Evolutionary conservation across 768 basidiomycete species (phyloP), one percentile per base, ranked within the genome.

Genomic region (Lentinula sp.): DNA sequence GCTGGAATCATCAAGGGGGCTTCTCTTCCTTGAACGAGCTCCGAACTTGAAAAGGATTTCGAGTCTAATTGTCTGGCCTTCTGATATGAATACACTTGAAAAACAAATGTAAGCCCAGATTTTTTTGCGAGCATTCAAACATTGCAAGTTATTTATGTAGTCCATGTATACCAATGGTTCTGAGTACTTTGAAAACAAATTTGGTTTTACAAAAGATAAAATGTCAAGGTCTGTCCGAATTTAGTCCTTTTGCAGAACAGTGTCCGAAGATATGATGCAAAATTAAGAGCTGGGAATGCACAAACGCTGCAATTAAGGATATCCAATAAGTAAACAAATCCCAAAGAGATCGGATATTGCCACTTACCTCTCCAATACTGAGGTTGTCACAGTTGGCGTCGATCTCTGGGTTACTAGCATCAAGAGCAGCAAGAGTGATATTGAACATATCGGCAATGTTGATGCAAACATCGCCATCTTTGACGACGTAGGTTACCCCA

Each of bases 331-430:
- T 55, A 32, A 13, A 16, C 13, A 5, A 51, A 6, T 28, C 8
- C 46, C 9, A 6, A 20, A 23, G 15, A 18, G 6, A n/a, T 4
- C 15, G 20, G 18, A 39, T 13, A 20, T n/a, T 15, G 8, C 16
- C 6, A 41, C 53, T 37, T 54, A 13, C 55, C 55, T 56, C 41
- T 56, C 55, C 55, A 28, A 56, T 43, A 16, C 37, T 42, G 39
- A 56, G 55, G 32, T 56, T 56, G 41, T 56, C 55, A 33, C 55
- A 56, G 55, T 56, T 45, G 10, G 55, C 55, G 23, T 56, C 55
- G 28, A 56, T 43, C 41, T 56, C 39, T 13, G 55, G 55, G 55
- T 56, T 56, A 33, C 37, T 41, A 15, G 41, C 20, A 6, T 56
- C 55, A 23, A 56, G 55, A 28, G 37, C 39, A 5, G n/a, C 39